Conservation (phyloP, 176 grass and related monocot species). For the Oryza australiensis region DNA sequence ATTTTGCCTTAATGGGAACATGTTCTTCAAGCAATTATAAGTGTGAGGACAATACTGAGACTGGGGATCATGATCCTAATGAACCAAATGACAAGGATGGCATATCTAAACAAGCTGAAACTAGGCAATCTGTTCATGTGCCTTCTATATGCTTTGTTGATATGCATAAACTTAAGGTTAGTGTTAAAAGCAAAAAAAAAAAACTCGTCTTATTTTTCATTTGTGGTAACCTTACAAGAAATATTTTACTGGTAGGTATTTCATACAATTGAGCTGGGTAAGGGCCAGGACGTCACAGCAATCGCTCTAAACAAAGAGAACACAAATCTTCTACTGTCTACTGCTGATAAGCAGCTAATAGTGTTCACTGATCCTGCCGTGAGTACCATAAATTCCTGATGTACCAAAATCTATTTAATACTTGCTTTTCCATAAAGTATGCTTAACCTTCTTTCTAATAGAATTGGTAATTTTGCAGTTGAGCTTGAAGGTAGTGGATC, state of each 20-base stretch:
- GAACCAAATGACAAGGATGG: slow-evolving; percentile 23
- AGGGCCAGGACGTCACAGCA: slow-evolving; percentile 75
- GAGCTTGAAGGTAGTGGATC: slow-evolving; percentile 98
- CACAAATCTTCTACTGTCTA: slow-evolving; percentile 93
- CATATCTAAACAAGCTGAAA: slow-evolving; percentile 35
- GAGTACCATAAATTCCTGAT: slow-evolving; percentile 44
- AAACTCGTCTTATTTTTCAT: slow-evolving; percentile 11
- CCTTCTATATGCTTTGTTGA: slow-evolving; percentile 94
- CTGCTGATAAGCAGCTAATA: slow-evolving; percentile 81
- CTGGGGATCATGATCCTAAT: slow-evolving; percentile 30
- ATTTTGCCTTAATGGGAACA: slow-evolving; percentile 78
- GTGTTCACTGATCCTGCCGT: slow-evolving; percentile 93
- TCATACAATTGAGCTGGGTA: slow-evolving; percentile 61
- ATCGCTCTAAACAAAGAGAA: slow-evolving; percentile 92
- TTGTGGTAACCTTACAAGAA: slow-evolving; percentile 20
- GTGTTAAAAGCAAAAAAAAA: slow-evolving; percentile 5
- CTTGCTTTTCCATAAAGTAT: background rate
- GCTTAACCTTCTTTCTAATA: slow-evolving; percentile 33
- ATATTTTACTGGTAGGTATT: slow-evolving; percentile 58
- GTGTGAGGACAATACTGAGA: slow-evolving; percentile 37
- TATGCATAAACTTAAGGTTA: slow-evolving; percentile 91
- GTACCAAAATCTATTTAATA: background rate
- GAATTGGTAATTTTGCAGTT: slow-evolving; percentile 60
- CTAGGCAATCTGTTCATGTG: slow-evolving; percentile 54
- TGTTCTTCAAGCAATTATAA: slow-evolving; percentile 53